Percentiles rank a stretch among this genome's conserved stretches.
phyloP scores from a whole-genome alignment of 495 filamentous ascomycete genomes.

The Penicillium daleae region DNA sequence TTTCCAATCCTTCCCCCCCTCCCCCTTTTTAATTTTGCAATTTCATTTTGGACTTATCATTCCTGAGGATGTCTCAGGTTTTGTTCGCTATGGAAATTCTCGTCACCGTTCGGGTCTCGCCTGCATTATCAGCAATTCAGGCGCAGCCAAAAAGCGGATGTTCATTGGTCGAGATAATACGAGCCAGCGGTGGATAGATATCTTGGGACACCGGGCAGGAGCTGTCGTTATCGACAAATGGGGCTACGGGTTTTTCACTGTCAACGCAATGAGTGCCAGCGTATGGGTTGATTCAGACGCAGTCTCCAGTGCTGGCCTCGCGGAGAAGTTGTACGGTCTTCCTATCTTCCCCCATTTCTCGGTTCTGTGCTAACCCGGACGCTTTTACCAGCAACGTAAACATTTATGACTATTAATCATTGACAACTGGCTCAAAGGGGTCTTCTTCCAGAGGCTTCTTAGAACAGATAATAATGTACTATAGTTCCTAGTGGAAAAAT shows the following conservation, averaged over 20 bases:
- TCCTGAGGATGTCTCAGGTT: constrained; percentile 41
- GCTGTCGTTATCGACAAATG: constrained; percentile 56
- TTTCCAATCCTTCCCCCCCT: background rate
- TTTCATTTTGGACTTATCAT: constrained; percentile 4
- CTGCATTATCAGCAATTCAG: constrained; percentile 61
- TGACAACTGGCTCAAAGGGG: background rate
- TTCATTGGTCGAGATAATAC: constrained; percentile 61
- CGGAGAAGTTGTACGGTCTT: constrained; percentile 33
- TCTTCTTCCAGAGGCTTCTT: background rate
- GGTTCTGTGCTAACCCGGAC: background rate
- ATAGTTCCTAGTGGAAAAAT: background rate
- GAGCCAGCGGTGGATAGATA: constrained; percentile 64
- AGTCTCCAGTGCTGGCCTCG: constrained; percentile 53
- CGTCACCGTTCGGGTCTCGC: constrained; percentile 57
- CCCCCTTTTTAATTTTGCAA: background rate
- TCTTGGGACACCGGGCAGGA: constrained; percentile 52
- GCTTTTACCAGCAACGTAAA: constrained; percentile 18
- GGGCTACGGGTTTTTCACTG: constrained; percentile 60
- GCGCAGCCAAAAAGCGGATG: constrained; percentile 56
- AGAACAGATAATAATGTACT: background rate
- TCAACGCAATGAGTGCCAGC: constrained; percentile 56
- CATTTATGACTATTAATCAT: constrained; percentile 21
- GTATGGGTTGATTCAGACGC: constrained; percentile 65
- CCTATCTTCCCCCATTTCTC: constrained; percentile 1
- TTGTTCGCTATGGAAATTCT: constrained; percentile 64